These are phyloP conservation scores for Solanum gandarillasii DNA, from an alignment of 257 asterid species.

Conservation along the genomic window DNA sequence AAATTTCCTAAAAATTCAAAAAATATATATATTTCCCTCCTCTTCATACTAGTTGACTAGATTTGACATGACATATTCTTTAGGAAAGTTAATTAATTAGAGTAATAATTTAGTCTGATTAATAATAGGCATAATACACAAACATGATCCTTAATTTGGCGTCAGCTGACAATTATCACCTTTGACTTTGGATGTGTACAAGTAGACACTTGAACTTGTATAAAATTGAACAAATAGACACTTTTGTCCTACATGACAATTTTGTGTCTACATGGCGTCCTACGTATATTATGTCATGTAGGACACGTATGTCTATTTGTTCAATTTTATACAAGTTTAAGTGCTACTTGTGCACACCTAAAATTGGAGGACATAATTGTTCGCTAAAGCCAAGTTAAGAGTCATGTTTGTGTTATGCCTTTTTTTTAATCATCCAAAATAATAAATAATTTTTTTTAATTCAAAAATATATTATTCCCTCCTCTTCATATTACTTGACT, in stretches of 20 bases:
- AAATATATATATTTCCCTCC: not conserved
- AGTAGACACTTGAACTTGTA: no score
- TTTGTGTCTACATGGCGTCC: not conserved
- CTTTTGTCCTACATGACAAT: not conserved
- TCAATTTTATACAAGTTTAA: no score
- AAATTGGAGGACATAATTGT: not conserved
- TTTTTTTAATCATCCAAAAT: not conserved
- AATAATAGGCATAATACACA: no score
- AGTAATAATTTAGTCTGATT: not conserved
- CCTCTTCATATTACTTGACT: not conserved
- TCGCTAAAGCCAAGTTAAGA: not conserved
- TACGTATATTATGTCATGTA: not conserved
- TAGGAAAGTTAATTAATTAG: not conserved
- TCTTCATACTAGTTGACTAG: not conserved
- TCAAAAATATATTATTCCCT: not conserved
- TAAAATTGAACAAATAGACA: not conserved
- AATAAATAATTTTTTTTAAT: no score
- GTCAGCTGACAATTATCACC: not conserved
- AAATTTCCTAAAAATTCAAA: no score
- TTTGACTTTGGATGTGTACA: not conserved
- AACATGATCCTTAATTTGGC: accelerated
- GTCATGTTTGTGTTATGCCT: no score
- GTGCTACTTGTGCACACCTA: no score
- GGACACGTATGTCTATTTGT: no score
- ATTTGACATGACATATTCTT: not conserved